Percentiles rank a stretch among this genome's conserved stretches.
Evolutionary conservation across 2,329 filamentous ascomycete species (phyloP).

Genomic region (Cercospora sojina): DNA sequence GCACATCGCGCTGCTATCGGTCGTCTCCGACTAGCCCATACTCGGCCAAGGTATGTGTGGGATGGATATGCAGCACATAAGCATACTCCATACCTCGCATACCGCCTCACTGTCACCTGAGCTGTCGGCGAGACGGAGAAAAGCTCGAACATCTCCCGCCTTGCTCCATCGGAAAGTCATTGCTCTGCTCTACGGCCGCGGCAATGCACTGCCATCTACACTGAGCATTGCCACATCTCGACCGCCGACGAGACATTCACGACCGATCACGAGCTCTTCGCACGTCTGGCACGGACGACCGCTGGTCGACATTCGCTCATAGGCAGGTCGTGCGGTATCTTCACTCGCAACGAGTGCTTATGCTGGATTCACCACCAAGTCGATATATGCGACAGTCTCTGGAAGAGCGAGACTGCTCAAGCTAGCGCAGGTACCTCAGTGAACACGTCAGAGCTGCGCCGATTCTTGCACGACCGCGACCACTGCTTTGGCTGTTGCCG

Average conservation of each 20-base stretch:
- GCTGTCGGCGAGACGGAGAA: not conserved
- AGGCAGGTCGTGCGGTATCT: not conserved
- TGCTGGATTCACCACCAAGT: not conserved
- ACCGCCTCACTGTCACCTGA: not conserved
- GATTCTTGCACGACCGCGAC: slow-evolving; percentile 4
- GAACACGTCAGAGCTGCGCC: slow-evolving; percentile 25
- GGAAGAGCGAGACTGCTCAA: not conserved
- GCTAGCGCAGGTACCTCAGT: slow-evolving; percentile 26
- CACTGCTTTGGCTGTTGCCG: slow-evolving; percentile 5
- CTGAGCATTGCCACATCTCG: not conserved
- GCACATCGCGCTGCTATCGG: not conserved
- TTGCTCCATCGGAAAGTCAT: not conserved
- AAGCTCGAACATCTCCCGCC: not conserved
- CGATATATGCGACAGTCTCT: not conserved
- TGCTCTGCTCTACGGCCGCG: not conserved
- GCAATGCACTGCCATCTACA: not conserved
- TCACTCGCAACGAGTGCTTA: not conserved
- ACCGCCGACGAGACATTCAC: not conserved
- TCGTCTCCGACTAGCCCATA: not conserved
- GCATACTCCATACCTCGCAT: not conserved
- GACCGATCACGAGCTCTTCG: not conserved
- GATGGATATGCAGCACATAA: not conserved
- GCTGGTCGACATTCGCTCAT: not conserved
- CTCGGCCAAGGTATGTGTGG: not conserved
- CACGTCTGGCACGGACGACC: not conserved